Conservation (phyloP, 768 basidiomycete genomes). For the Phylloporus scabripes region DNA sequence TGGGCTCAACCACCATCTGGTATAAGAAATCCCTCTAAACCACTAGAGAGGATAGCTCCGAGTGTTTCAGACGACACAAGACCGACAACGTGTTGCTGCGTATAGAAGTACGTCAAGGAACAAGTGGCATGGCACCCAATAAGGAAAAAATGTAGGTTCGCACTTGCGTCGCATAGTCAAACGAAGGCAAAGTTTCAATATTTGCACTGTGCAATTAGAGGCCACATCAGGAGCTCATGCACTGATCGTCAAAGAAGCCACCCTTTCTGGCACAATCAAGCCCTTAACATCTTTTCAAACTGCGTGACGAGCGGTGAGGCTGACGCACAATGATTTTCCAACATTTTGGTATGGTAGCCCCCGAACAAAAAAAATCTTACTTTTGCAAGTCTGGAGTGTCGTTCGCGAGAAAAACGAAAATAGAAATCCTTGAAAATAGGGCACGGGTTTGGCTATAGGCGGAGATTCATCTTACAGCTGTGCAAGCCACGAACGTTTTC, state of each 20-base stretch:
- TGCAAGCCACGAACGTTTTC: conserved; percentile 12
- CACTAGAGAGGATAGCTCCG: not conserved
- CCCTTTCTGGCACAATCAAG: conserved; percentile 15
- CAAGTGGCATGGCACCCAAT: conserved; percentile 1
- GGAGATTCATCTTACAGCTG: conserved; percentile 25
- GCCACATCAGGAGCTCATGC: conserved; percentile 20
- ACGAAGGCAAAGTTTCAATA: conserved; percentile 5
- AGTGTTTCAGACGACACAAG: conserved; percentile 1
- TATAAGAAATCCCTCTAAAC: conserved; percentile 8
- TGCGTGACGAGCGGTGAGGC: conserved; percentile 8
- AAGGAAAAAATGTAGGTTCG: conserved; percentile 2
- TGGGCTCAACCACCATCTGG: conserved; percentile 7
- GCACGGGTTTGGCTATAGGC: conserved; percentile 11
- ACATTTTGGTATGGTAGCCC: not conserved
- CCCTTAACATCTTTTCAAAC: conserved; percentile 19
- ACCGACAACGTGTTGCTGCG: conserved; percentile 16
- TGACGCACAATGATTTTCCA: conserved; percentile 1
- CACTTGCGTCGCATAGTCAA: conserved; percentile 12
- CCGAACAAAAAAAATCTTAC: not conserved
- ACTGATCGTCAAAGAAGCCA: conserved; percentile 25
- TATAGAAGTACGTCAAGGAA: conserved; percentile 19
- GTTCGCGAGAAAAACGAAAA: conserved; percentile 1
- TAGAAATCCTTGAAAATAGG: conserved; percentile 6
- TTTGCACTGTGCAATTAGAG: conserved; percentile 1
- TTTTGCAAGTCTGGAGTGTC: not conserved